phyloP scores from a whole-genome alignment of 129 eudicot species.

The Arctium lappa region DNA sequence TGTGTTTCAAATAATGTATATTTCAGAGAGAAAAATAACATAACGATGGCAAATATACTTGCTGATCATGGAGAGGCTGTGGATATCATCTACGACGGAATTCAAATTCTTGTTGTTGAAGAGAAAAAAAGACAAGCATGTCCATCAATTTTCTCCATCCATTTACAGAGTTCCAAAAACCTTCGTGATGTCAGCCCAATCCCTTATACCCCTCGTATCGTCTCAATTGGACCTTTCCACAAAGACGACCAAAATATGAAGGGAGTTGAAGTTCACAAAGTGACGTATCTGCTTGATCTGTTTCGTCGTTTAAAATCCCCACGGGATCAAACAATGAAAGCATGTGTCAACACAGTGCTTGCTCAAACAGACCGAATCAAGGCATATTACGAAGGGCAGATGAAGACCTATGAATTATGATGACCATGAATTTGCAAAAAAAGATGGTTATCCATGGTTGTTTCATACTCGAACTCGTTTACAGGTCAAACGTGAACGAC shows the following conservation, averaged over 20 bases:
- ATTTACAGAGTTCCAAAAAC: constrained; percentile 4
- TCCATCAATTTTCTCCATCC: background rate
- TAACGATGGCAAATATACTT: background rate
- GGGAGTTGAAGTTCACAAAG: background rate
- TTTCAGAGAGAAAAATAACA: background rate
- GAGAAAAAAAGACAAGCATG: background rate
- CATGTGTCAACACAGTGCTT: background rate
- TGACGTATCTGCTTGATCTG: background rate
- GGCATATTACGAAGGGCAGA: background rate
- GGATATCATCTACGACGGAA: background rate
- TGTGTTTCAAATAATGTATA: too few species aligned
- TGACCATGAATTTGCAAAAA: background rate
- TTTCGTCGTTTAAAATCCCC: background rate
- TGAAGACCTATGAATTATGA: background rate
- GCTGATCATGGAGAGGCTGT: background rate
- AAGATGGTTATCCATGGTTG: constrained; percentile 20
- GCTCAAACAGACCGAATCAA: background rate
- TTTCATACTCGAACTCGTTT: constrained; percentile 9
- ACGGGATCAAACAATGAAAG: background rate
- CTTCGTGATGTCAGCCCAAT: background rate
- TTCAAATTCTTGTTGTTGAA: background rate
- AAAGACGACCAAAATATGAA: background rate
- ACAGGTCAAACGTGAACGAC: background rate
- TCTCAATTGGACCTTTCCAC: constrained; percentile 16
- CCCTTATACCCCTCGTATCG: constrained; percentile 1